Percentiles rank a stretch among this genome's conserved stretches.
These are phyloP conservation scores for Chaetomium cochliodes DNA, from an alignment of 495 filamentous ascomycete species.

Conservation along the genomic window DNA sequence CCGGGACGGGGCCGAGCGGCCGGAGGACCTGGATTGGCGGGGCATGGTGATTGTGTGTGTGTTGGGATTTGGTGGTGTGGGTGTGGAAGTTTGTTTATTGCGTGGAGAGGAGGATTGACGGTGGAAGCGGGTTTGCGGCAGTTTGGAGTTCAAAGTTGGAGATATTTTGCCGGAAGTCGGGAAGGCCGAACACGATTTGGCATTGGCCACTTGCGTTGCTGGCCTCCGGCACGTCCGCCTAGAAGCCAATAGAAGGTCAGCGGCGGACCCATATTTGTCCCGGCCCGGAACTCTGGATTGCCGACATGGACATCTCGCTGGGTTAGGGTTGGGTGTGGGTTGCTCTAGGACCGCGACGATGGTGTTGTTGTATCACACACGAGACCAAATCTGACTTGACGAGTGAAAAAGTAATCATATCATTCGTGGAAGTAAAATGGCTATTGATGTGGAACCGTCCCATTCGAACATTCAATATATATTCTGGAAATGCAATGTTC, in stretches of 20 bases:
- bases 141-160: constrained; percentile 10
- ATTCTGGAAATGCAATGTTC: no score
- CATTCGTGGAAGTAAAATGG: no score
- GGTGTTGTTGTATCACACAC: no score
- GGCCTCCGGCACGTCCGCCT: constrained; percentile 12
- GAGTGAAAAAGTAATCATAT: no score
- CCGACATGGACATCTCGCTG: neutral
- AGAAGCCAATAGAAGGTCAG: constrained; percentile 34
- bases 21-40: constrained; percentile 72
- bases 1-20: constrained; percentile 59
- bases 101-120: constrained; percentile 3
- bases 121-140: neutral
- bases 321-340: constrained; percentile 13
- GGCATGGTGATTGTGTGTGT: constrained; percentile 57
- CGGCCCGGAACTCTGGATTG: neutral
- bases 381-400: no score
- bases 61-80: constrained; percentile 14
- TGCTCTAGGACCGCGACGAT: no score
- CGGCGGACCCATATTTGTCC: neutral
- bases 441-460: no score
- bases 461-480: no score
- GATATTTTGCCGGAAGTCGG: constrained; percentile 17
- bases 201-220: constrained; percentile 31
- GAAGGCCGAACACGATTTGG: constrained; percentile 24
- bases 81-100: neutral